These are phyloP conservation scores for Aspergillus persii DNA, from an alignment of 2,329 filamentous ascomycete species.

Conservation along the genomic window DNA sequence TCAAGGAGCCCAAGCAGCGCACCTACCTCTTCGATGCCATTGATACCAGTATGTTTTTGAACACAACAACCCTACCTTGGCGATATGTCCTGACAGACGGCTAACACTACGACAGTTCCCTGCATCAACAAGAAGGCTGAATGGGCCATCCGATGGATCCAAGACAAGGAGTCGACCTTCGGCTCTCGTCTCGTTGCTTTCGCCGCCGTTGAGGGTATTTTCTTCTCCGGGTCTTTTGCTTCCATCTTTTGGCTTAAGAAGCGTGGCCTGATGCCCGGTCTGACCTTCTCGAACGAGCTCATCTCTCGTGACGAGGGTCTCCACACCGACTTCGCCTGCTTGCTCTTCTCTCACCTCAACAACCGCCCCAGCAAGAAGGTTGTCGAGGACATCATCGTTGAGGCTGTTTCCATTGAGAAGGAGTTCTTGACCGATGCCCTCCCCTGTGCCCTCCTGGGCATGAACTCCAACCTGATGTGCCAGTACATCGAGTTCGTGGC, in stretches of 20 bases:
- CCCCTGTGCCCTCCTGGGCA: conserved; percentile 87
- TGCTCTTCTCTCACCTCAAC: conserved; percentile 96
- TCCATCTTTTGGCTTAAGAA: conserved; percentile 99
- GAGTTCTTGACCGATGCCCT: conserved; percentile 97
- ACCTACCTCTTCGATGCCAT: conserved; percentile 97
- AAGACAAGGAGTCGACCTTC: conserved; percentile 89
- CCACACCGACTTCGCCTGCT: conserved; percentile 97
- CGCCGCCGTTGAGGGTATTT: conserved; percentile 97
- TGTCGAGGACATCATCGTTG: conserved; percentile 84
- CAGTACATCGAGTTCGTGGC: conserved; percentile 99
- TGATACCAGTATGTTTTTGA: conserved; percentile 73
- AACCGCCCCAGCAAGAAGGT: conserved; percentile 80
- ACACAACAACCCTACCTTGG: no score
- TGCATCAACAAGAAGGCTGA: conserved; percentile 98
- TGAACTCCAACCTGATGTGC: conserved; percentile 97
- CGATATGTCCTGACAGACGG: conserved; percentile 4
- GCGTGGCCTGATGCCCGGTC: conserved; percentile 95
- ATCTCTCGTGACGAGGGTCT: conserved; percentile 99
- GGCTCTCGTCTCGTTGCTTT: conserved; percentile 95
- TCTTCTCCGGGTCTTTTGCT: conserved; percentile 98
- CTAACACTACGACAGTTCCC: conserved; percentile 61
- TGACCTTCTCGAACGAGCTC: conserved; percentile 99
- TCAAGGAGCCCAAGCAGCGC: conserved; percentile 94
- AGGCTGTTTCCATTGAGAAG: conserved; percentile 92
- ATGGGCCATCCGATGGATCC: conserved; percentile 95